phyloP scores from a whole-genome alignment of 2,329 filamentous ascomycete species.

The Didymella keratinophila region DNA sequence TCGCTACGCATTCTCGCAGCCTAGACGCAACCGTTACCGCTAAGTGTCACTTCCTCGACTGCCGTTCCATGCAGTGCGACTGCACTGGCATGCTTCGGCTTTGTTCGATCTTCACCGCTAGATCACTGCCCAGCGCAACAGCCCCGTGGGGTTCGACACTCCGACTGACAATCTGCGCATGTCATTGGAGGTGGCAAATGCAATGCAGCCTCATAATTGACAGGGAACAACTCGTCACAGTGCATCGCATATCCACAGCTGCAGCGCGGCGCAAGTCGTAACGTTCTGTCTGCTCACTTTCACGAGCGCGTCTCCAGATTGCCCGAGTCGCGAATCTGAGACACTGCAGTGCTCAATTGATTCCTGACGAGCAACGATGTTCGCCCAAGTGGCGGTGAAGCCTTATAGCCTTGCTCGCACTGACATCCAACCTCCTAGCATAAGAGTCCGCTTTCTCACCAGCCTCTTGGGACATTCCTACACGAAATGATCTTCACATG shows the following conservation, averaged over 20 bases:
- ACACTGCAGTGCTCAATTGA: background rate
- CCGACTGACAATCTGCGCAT: conserved; percentile 4
- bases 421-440: background rate
- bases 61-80: conserved; percentile 24
- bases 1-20: background rate
- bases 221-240: conserved; percentile 10
- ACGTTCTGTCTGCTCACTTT: background rate
- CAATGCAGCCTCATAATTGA: conserved; percentile 14
- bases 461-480: conserved; percentile 4
- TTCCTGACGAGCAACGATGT: background rate
- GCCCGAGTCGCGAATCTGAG: background rate
- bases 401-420: conserved; percentile 5
- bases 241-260: conserved; percentile 5
- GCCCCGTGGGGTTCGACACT: conserved; percentile 25
- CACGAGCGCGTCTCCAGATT: background rate
- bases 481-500: conserved; percentile 4
- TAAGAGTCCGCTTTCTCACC: background rate
- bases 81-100: conserved; percentile 30
- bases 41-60: conserved; percentile 11
- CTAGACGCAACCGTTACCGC: background rate
- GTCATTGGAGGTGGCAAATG: conserved; percentile 6
- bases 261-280: background rate
- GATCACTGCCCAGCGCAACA: conserved; percentile 23
- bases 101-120: conserved; percentile 36
- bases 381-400: conserved; percentile 22